Base-by-base conservation (phyloP, 139 green algal species). In the Chlamydomonas urium region DNA sequence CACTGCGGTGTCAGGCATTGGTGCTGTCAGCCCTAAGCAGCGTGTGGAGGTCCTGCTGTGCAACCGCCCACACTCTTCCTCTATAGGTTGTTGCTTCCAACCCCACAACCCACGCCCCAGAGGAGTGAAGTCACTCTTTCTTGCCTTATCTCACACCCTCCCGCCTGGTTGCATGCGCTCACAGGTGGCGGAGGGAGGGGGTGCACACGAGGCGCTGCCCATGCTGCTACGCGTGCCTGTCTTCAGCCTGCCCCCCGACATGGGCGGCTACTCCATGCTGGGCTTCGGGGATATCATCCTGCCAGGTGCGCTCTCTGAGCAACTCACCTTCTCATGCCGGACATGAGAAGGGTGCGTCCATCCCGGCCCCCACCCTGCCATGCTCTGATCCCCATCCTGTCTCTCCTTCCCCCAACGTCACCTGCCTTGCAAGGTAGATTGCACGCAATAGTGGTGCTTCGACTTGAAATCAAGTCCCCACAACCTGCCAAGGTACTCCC, bases 221-320 rank as follows among this genome's bases (percentile, higher is more conserved):
- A 95, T 98, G 88, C 70, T 97, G 59, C 79, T 98, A 34, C 79
- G 83, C 1, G 81, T 96, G 23, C 94, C 94, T 26, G 63, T 79
- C 53, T 33, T 62, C 71, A 50, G 56, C 58, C 32, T 45, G 5
- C 81, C 78, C 48, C 57, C 10, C 33, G 61, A 76, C 10, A 50
- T 75, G 4, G 81, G 77, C 4, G 77, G 66, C 24, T 84, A 82
- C 72, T 78, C 63, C n/a, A 67, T 87, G 57, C 72, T 87, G 14
- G 81, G 59, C 10, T 76, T 65, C 66, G 74, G 74, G 0, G 82
- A 88, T 69, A 38, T 88, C 38, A 81, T 88, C 38, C 73, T 88
- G 14, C 82, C 79, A 48, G 60, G 60, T 67, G 33, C 5, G 60
- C 24, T n/a, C n/a, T n/a, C n/a, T n/a, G n/a, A n/a, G n/a, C n/a